phyloP scores from a whole-genome alignment of 768 basidiomycete species.

The Pisolithus microcarpus region DNA sequence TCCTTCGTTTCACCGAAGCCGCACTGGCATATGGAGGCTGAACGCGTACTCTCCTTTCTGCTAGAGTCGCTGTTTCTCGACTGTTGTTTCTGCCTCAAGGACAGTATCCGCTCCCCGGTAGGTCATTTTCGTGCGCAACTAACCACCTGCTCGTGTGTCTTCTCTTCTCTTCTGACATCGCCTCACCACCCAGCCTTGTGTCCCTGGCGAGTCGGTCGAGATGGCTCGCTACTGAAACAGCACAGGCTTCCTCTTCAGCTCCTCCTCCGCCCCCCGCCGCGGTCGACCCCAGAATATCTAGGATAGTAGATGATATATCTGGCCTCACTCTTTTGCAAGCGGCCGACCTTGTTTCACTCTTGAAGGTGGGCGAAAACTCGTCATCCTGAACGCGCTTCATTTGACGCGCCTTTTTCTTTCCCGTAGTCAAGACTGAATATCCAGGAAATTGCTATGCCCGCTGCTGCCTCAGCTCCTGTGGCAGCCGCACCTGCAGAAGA shows the following conservation, averaged over 20 bases:
- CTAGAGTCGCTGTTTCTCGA: conserved; percentile 16
- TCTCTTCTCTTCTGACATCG: neutral
- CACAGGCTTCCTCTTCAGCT: conserved; percentile 34
- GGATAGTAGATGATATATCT: conserved; percentile 92
- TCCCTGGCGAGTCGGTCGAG: conserved; percentile 35
- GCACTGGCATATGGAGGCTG: no score
- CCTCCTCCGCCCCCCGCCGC: conserved; percentile 38
- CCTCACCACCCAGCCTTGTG: conserved; percentile 11
- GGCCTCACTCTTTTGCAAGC: conserved; percentile 85
- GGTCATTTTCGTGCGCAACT: neutral
- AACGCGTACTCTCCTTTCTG: neutral
- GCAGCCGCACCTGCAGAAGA: conserved; percentile 53
- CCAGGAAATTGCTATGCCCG: conserved; percentile 91
- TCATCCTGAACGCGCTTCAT: neutral
- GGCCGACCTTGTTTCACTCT: conserved; percentile 82
- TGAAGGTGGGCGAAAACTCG: conserved; percentile 58
- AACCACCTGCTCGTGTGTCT: neutral
- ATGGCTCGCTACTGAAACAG: conserved; percentile 49
- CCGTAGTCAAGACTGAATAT: conserved; percentile 85
- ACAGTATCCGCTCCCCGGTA: conserved; percentile 11
- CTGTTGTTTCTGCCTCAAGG: conserved; percentile 14
- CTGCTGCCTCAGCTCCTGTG: conserved; percentile 57
- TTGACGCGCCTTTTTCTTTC: neutral
- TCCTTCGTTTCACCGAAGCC: neutral
- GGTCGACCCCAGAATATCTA: conserved; percentile 59